These are phyloP conservation scores for Fraxinus cuspidata DNA, from an alignment of 257 asterid genomes.

Conservation along the genomic window DNA sequence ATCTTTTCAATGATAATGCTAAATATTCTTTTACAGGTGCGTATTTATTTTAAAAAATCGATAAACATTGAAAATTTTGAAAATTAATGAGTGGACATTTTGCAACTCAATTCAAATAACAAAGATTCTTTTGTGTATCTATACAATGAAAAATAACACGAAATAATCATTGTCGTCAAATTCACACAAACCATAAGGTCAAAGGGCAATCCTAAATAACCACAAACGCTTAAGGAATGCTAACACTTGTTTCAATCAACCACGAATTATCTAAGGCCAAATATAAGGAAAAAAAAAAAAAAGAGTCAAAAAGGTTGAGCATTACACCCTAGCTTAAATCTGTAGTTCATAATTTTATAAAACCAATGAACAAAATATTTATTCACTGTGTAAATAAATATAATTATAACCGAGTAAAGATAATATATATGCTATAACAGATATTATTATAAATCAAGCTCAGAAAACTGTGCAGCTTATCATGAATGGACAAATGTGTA, in stretches of 20 bases:
- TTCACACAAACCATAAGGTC: too few relatives aligned
- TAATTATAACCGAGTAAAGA: conserved; percentile 20
- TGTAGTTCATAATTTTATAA: conserved; percentile 25
- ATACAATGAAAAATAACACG: neutral
- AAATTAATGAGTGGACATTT: too few relatives aligned
- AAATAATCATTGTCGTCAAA: too few relatives aligned
- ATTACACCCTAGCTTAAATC: neutral
- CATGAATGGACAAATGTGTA: conserved; percentile 6
- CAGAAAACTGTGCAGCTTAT: conserved; percentile 11
- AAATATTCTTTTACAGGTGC: neutral
- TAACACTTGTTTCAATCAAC: neutral
- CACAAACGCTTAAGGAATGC: neutral
- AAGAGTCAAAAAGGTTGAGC: neutral
- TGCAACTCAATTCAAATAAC: neutral
- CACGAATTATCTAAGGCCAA: neutral
- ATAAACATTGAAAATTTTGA: neutral
- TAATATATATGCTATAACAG: neutral
- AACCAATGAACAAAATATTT: conserved; percentile 1
- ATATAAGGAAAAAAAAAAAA: too few relatives aligned
- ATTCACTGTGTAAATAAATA: conserved; percentile 24
- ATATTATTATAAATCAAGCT: neutral
- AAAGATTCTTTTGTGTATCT: neutral
- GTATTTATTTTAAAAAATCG: too few relatives aligned
- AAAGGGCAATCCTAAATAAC: too few relatives aligned
- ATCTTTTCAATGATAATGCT: neutral